Base-by-base conservation (phyloP, 805 yeast genomes). In the Lipomyces oligophaga region DNA sequence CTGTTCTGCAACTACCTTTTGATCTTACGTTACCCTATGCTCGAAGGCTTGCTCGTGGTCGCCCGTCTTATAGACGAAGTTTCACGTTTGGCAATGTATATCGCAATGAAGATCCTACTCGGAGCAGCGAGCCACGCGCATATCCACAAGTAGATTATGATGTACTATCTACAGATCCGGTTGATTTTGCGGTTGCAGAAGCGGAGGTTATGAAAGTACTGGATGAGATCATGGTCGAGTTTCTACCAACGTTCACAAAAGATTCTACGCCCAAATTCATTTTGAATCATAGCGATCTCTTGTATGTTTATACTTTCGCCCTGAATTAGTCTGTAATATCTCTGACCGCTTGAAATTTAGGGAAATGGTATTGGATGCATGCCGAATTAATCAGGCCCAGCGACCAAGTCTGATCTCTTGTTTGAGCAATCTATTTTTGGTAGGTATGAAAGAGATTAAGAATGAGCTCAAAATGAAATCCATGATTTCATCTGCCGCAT, bases 11-110 rank as follows among this genome's bases (percentile, higher is more conserved):
- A 56, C 67, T 93, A 27, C 95, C 96, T 2, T 88, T 84, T 61
- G 98, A 93, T 63, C 71, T 89, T 52, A 85, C 95, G 0, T 69
- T 89, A 27, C 97, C 99, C 0, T 77, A 84, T 70, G 98, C 98
- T 0, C 72, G 97, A 55, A 72, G 79, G 40, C 64, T 93, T 26
- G 88, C 96, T 2, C 78, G 83, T 45, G 70, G 72, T n/a, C 74
- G 73, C 16, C 70, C 78, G 2, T 68, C 75, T 2, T 63, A 67
- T 43, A 68, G 69, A 44, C 89, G 90, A 63, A 69, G 83, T 15
- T 90, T 71, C 63, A 72, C 94, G 24, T 78, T 83, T 52, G 95
- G 85, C 41, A 78, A 79, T 57, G 97, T 93, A 1, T 93, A 79
- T 62, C 74, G 97, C 40, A 34, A 52, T 10, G 60, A 57, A 30